Base-by-base conservation (phyloP, 345 rosid species). In the Hibiscus syriacus region DNA sequence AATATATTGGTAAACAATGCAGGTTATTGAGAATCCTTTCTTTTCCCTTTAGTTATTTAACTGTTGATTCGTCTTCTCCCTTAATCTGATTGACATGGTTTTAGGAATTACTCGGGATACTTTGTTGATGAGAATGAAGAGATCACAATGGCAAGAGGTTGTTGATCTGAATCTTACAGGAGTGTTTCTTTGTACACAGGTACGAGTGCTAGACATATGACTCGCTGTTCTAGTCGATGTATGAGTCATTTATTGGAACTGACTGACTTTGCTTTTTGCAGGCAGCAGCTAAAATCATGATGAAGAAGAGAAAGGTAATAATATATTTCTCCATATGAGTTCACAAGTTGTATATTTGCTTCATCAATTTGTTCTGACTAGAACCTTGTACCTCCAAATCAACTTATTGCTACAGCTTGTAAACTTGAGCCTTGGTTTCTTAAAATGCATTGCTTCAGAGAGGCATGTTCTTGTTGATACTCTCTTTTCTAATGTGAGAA, bases 201-300 rank as follows among this genome's bases (percentile, higher is more conserved):
- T 94, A 22, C 66, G 70, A 71, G 49, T 66, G 36, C 60, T 62
- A 22, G 34, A 61, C 25, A 64, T 61, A 50, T 19, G 39, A 70
- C 32, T 70, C 49, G 23, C 48, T 71, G 52, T 68, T 61, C 20
- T 55, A 39, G 4, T 62, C 20, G 71, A 53, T 78, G 36, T 64
- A 46, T 39, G 3, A 16, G 22, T 64, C 56, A 67, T 55, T 16
- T 73, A 34, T 53, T 73, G 56, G 52, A 66, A 75, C 72, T 75
- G 59, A 73, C 34, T 66, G 66, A 55, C n/a, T 75, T 64, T 73
- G 36, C 71, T 66, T 69, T 77, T 78, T 84, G 75, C 86, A 94
- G 98, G 99, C 97, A 16, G 98, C 99, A 66, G 73, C 85, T 61
- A 94, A 89, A 84, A 86, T 94, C 80, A 91, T 91, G 97, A 89